Base-by-base conservation (phyloP, 23 red algal genomes). In the Agarophyton chilense region DNA sequence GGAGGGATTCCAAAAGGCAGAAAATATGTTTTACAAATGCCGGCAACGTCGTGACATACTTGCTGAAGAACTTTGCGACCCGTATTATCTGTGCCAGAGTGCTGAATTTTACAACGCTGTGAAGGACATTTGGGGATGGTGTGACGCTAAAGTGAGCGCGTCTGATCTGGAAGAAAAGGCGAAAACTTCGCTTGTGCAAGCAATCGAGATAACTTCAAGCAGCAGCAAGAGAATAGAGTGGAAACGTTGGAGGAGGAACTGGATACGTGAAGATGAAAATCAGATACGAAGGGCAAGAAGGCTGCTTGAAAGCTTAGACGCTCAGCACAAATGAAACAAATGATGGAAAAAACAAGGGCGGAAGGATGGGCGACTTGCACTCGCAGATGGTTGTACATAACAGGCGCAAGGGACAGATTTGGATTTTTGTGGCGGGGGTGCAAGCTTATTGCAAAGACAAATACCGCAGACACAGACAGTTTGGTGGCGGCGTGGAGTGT, bases 181-280 rank as follows among this genome's bases (percentile, higher is more conserved):
- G 13, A 24, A 31, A 24, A 47, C 19, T 0, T 25, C 47, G 34
- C 68, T 74, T 16, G 1, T n/a, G 4, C 10, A 74, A 74, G 68
- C 25, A 4, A 74, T 49, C 40, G 68, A 5, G 47, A 74, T 34
- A 7, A 65, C 31, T 18, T 49, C 68, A 12, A 7, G 21, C 10
- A 47, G 68, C 29, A 2, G 1, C 29, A 33, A 74, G n/a, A 21
- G 40, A 25, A 74, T 49, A 17, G 24, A 4, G 36, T 74, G 68
- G 68, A 49, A 74, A 29, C n/a, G 24, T 24, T 24, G n/a, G 26
- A 74, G 68, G 43, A 13, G 41, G 68, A 74, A 74, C 68, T 74
- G 68, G 68, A 74, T 43, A 49, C 68, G 24, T 21, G 68, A 74
- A 25, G 68, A 74, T 49, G 17, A 40, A 22, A 18, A 18, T 70